Evolutionary conservation across 371 early-diverging fungal genomes (phyloP).

Genomic region (Umbelopsis sp.): DNA sequence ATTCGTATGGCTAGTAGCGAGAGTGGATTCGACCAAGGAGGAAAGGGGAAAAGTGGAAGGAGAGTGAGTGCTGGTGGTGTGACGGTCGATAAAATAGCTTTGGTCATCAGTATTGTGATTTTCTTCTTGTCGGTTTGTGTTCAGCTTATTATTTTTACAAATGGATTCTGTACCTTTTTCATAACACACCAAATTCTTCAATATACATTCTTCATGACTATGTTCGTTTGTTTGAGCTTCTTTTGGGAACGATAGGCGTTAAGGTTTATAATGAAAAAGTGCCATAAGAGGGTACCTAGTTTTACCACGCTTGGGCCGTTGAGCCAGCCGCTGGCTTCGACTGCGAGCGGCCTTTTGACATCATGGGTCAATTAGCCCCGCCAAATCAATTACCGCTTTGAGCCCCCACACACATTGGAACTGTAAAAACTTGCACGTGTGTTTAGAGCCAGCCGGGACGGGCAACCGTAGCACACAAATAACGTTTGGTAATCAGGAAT

Average conservation of each 20-base stretch:
- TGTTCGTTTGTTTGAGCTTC: neutral
- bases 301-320: slow-evolving; percentile 18
- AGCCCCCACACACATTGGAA: neutral
- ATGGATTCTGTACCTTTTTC: neutral
- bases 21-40: neutral
- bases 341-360: neutral
- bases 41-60: neutral
- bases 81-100: neutral
- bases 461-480: neutral
- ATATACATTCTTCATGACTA: neutral
- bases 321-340: neutral
- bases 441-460: neutral
- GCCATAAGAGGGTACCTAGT: slow-evolving; percentile 8
- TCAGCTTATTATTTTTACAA: neutral
- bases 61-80: neutral
- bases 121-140: neutral
- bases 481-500: neutral
- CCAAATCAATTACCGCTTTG: neutral
- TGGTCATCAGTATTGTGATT: slow-evolving; percentile 5
- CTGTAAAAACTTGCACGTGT: neutral
- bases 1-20: slow-evolving; percentile 1
- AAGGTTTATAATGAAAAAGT: slow-evolving; percentile 12
- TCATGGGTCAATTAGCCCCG: slow-evolving; percentile 12
- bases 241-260: neutral
- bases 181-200: neutral